These are phyloP conservation scores for Blumeria hordei DNA, from an alignment of 2,329 filamentous ascomycete genomes.

Conservation along the genomic window DNA sequence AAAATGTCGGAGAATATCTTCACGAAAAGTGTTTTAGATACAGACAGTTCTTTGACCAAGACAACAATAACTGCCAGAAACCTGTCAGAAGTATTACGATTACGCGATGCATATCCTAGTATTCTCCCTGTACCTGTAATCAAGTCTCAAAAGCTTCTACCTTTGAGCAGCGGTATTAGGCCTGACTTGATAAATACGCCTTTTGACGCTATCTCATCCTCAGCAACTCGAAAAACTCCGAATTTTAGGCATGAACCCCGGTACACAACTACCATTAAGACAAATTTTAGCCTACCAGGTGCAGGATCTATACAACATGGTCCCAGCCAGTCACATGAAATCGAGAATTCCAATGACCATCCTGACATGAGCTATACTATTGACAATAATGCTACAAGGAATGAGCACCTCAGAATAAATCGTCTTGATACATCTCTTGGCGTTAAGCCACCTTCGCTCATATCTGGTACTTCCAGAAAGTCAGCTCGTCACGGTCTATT, in stretches of 20 bases:
- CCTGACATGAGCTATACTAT: not conserved
- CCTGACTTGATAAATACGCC: no score
- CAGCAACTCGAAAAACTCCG: no score
- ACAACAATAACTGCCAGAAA: no score
- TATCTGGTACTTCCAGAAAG: conserved; percentile 9
- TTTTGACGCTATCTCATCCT: no score
- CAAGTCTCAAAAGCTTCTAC: no score
- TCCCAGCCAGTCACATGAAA: not conserved
- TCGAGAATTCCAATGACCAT: not conserved
- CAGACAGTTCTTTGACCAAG: no score
- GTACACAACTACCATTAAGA: conserved; percentile 9
- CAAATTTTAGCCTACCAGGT: conserved; percentile 12
- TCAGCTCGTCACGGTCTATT: conserved; percentile 11
- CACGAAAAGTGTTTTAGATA: no score
- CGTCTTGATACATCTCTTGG: conserved; percentile 5
- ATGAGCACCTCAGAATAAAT: not conserved
- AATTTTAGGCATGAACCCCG: not conserved
- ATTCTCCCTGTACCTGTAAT: no score
- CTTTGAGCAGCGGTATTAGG: no score
- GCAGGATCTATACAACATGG: conserved; percentile 6
- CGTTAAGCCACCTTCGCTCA: conserved; percentile 7
- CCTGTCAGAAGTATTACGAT: no score
- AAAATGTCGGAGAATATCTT: no score
- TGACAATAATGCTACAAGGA: not conserved
- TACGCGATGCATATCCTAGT: no score